These are phyloP conservation scores for Trametes versicolor DNA, from an alignment of 1,284 basidiomycete species.

Conservation along the genomic window DNA sequence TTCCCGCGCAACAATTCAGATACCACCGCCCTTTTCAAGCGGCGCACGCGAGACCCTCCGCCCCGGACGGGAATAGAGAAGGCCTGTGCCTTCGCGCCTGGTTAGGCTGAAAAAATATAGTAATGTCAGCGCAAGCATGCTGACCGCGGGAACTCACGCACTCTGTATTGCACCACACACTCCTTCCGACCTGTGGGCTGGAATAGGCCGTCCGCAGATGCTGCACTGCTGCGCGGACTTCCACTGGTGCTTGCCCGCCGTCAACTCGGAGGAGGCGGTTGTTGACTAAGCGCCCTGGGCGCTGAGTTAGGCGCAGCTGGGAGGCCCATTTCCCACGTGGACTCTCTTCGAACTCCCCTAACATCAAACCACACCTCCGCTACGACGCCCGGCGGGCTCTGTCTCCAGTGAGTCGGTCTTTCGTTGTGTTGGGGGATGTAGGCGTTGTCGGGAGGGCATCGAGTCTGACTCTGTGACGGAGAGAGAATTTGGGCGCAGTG, in stretches of 20 bases:
- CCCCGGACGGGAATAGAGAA: slow-evolving; percentile 12
- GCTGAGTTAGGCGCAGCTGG: slow-evolving; percentile 19
- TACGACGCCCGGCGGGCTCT: slow-evolving; percentile 23
- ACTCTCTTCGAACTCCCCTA: slow-evolving; percentile 37
- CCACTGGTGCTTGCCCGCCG: neutral
- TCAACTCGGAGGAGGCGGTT: slow-evolving; percentile 22
- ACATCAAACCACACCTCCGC: slow-evolving; percentile 39
- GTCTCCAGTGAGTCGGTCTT: slow-evolving; percentile 22
- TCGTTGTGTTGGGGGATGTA: slow-evolving; percentile 9
- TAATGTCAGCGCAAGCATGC: slow-evolving; percentile 2
- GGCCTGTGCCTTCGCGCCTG: slow-evolving; percentile 9
- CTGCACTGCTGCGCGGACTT: slow-evolving; percentile 21
- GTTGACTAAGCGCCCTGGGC: slow-evolving; percentile 31
- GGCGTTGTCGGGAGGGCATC: slow-evolving; percentile 5
- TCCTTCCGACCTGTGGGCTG: neutral
- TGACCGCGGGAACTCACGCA: neutral
- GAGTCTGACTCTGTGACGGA: slow-evolving; percentile 20
- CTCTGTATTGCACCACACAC: slow-evolving; percentile 17
- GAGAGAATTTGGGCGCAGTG: slow-evolving; percentile 27
- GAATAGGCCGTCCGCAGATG: slow-evolving; percentile 10
- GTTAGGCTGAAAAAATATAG: slow-evolving; percentile 17
- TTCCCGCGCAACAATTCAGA: too few relatives aligned
- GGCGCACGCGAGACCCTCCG: neutral
- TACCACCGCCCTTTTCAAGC: neutral
- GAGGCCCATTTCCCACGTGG: slow-evolving; percentile 39